Base-by-base conservation (phyloP, 306 rosid genomes). In the Lathyrus oleraceus region DNA sequence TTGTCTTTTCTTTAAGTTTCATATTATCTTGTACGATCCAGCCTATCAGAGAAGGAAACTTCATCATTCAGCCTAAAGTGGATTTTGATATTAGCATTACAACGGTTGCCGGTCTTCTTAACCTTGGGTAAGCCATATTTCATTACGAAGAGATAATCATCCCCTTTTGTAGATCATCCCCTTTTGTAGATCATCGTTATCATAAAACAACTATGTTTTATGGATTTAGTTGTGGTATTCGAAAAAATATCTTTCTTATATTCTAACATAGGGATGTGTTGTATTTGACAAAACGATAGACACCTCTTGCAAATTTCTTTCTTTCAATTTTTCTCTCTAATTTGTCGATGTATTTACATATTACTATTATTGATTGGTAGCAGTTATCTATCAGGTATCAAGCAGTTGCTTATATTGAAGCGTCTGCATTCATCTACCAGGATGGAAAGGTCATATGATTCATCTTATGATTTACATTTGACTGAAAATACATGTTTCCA, bases 1-100 rank as follows among this genome's bases (percentile, higher is more conserved):
- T 71, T 78, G 66, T 66, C 44, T 66, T 71, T 21, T 54, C 14
- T 2, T 12, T 54, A 11, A 30, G 42, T 16, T 69, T 27, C 36
- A 43, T 54, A 17, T 62, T 75, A 28, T 57, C 69, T 67, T 81
- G 60, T 72, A 23, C 63, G 68, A 67, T 59, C 49, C 87, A 94
- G 99, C 99, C 99, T 67, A 94, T 94, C 69, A 83, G 92, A 83
- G 99, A 94, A 83, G 99, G 99, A 71, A 91, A 89, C 79, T 94
- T 91, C 82, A 89, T 94, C 86, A 89, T 94, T 83, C 99, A 94
- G 85, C 99, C 99, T 30, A 94, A 94, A 84, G 99, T 94, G 76
- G 99, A 94, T 87, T 94, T 94, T 79, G 99, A 94, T 73, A 94
- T 94, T 49, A 82, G 99, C 87, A 86, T 94, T 52, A 82, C 91